Evolutionary conservation across 2,329 filamentous ascomycete species (phyloP), one percentile per base, ranked within the genome.

Genomic region (Coleophoma crateriformis): DNA sequence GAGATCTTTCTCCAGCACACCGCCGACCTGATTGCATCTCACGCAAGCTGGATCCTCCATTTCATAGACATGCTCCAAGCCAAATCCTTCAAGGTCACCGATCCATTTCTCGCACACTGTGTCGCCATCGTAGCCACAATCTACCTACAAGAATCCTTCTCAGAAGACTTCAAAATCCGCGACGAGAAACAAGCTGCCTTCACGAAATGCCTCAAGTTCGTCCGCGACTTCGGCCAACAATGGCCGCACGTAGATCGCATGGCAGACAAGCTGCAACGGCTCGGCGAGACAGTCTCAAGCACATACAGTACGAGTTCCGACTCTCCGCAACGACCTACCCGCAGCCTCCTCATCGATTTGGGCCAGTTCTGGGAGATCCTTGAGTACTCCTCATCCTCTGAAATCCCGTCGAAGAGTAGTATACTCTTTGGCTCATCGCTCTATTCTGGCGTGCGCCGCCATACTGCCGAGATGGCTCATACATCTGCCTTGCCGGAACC

Each of bases 1-100:
- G 74, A 79, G 46, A 73, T 76, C 1, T 79, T 79, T 17, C 67
- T 79, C 1, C 75, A 78, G 44, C 74, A 78, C 53, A 77, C 73
- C 1, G 74, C 73, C 12, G 75, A 78, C 48, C 64, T 75, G 22
- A 76, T 77, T 27, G 70, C 71, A 1, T 72, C 71, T 0, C 75
- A 78, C 52, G 73, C 73, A 0, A 71, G 71, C 1, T 79, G 76
- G 76, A 75, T 78, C 22, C 68, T 77, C 4, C 73, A 77, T 56
- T 73, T 77, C 45, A 69, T 79, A 42, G 71, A 76, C 43, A 68
- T 70, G 53, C 66, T 72, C 50, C 64, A 69, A 61, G 66, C 71
- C 54, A 71, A 74, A 57, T 61, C 60, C 0, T 75, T 77, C 48
- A 61, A 68, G 44, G 67, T 74, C 7, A 72, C 72, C 5, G 72